Conservation (phyloP, 306 rosid species). For the Echinosophora koreensis region DNA sequence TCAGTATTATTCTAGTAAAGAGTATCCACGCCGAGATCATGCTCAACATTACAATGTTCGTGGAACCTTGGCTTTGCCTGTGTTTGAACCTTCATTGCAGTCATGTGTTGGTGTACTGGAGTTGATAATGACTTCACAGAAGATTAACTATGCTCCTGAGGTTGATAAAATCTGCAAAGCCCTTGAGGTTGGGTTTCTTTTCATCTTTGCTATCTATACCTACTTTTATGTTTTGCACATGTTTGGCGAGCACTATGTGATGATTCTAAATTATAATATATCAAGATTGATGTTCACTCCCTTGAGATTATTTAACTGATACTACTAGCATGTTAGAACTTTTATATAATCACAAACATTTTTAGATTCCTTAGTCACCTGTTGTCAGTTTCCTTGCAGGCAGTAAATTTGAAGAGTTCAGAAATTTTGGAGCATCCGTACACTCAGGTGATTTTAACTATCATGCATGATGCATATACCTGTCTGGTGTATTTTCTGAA, state of each 20-base stretch:
- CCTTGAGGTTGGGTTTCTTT: constrained; percentile 76
- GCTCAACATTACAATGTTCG: constrained; percentile 84
- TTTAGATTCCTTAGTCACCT: constrained; percentile 49
- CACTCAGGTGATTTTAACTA: constrained; percentile 66
- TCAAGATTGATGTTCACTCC: background rate
- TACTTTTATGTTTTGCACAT: constrained; percentile 19
- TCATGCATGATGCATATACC: constrained; percentile 39
- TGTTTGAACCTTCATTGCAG: constrained; percentile 76
- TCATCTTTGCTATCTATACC: constrained; percentile 34
- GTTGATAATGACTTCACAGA: constrained; percentile 81
- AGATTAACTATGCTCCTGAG: constrained; percentile 87
- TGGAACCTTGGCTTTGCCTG: constrained; percentile 87
- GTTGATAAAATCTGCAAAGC: constrained; percentile 93
- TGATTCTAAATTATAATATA: background rate
- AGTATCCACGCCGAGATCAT: constrained; percentile 77
- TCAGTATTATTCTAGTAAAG: constrained; percentile 78
- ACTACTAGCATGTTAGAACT: constrained; percentile 17
- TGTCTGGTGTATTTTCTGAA: constrained; percentile 30
- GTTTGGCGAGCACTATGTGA: constrained; percentile 22
- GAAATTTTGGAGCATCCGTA: constrained; percentile 71
- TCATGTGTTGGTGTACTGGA: constrained; percentile 88
- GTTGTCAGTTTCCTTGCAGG: constrained; percentile 68
- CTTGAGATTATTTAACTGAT: constrained; percentile 5
- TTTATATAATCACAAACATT: constrained; percentile 11
- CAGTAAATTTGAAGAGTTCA: constrained; percentile 82